Base-by-base conservation (phyloP, 257 asterid genomes). In the Ocimum tenuiflorum region DNA sequence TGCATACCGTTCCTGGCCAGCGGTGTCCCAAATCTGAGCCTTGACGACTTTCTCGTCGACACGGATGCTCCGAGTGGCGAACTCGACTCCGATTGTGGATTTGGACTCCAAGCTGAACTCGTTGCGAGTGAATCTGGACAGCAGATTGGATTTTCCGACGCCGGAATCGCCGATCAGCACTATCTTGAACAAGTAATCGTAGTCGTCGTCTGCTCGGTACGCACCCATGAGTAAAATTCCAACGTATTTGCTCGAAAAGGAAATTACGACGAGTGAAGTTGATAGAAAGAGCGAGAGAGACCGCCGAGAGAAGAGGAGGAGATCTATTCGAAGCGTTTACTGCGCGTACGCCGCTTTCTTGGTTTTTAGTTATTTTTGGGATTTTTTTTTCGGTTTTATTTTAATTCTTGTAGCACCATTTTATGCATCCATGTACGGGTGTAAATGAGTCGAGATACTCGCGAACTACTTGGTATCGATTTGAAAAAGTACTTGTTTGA, bases 21-120 rank as follows among this genome's bases (percentile, higher is more conserved):
- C 86, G 29, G 86, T 81, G 62, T 81, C 86, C 86, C 86, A 81
- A 75, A 81, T 81, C 81, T 81, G 86, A 23, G 86, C 86, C 70
- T 81, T 81, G 67, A 81, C 77, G 47, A 81, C 83, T 29, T 77
- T 80, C 38, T 80, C 83, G 8, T 75, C 75, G 54, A 80, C 80
- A 31, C 70, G 85, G 69, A 81, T 81, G 75, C 86, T 81, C 58
- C 86, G 79, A 42, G 86, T 81, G 31, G 86, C 86, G 63, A 81
- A 81, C 75, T 81, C 86, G 52, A 81, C 86, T 13, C 86, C 86
- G 73, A 81, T 81, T 19, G 86, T 81, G 48, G 86, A 81, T 71
- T 81, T 81, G 0, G 86, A 81, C 77, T 81, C 86, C 60, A 81
- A 55, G 53, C 86, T 81, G 68, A 81, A 81, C 79, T 81, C 83